phyloP scores from a whole-genome alignment of 2,329 filamentous ascomycete genomes.

The Berkeleyomyces basicola region DNA sequence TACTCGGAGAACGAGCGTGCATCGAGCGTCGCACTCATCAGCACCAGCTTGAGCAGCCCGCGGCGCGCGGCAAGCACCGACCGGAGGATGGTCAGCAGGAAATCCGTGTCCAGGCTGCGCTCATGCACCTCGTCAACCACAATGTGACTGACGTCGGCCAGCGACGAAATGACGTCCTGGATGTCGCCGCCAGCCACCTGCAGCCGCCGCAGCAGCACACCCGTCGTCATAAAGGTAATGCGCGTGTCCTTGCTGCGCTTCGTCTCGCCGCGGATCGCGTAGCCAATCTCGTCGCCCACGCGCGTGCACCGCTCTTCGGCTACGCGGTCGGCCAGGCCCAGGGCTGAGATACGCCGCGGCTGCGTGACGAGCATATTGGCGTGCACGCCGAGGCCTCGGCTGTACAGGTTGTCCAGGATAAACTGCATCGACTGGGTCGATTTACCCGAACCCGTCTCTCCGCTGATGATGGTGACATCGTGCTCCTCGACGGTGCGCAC shows the following conservation, averaged over 20 bases:
- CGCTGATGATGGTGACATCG: slow-evolving; percentile 60
- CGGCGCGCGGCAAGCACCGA: slow-evolving; percentile 60
- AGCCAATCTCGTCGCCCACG: slow-evolving; percentile 80
- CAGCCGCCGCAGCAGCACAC: slow-evolving; percentile 77
- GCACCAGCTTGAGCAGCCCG: slow-evolving; percentile 70
- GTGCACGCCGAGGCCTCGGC: slow-evolving; percentile 52
- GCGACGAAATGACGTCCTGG: slow-evolving; percentile 62
- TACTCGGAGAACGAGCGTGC: slow-evolving; percentile 72
- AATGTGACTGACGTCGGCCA: slow-evolving; percentile 84
- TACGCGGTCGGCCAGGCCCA: slow-evolving; percentile 86
- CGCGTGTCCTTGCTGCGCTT: slow-evolving; percentile 58
- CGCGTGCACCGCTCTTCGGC: slow-evolving; percentile 72
- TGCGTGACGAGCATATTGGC: slow-evolving; percentile 94
- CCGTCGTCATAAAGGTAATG: slow-evolving; percentile 91
- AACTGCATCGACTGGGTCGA: slow-evolving; percentile 78
- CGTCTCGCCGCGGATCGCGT: slow-evolving; percentile 79
- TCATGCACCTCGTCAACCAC: slow-evolving; percentile 97
- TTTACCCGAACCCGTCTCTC: slow-evolving; percentile 22
- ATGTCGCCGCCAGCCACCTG: slow-evolving; percentile 39
- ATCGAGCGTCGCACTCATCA: slow-evolving; percentile 95
- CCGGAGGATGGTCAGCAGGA: slow-evolving; percentile 71
- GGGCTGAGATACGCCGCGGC: slow-evolving; percentile 80
- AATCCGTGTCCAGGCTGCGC: slow-evolving; percentile 85
- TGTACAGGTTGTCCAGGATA: slow-evolving; percentile 78
- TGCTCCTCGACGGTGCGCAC: slow-evolving; percentile 57